Evolutionary conservation across 2,329 filamentous ascomycete species (phyloP).

Genomic region (Fusarium solani-melongenae): DNA sequence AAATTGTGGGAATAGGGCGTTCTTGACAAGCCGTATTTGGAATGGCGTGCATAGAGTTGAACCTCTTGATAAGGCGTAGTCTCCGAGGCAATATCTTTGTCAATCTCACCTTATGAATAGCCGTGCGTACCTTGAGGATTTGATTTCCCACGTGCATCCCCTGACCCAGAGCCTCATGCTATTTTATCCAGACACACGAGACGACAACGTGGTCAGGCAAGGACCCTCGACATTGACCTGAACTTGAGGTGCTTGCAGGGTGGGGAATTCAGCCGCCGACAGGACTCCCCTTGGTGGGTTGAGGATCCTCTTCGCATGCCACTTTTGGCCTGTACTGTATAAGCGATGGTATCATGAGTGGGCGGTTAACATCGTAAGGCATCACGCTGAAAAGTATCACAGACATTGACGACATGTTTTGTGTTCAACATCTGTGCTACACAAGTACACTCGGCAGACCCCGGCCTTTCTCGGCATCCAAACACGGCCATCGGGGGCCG

Average conservation of each 20-base stretch:
- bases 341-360: not conserved
- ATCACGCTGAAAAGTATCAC: not conserved
- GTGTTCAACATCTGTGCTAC: not conserved
- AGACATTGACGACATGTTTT: not conserved
- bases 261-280: not conserved
- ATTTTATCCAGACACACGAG: not conserved
- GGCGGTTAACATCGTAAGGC: not conserved
- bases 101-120: not conserved
- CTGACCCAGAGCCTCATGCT: not conserved
- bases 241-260: not conserved
- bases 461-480: slow-evolving; percentile 30
- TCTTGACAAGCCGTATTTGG: slow-evolving; percentile 33
- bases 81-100: not conserved
- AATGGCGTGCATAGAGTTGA: not conserved
- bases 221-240: not conserved
- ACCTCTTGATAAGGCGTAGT: not conserved
- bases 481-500: slow-evolving; percentile 13
- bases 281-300: not conserved
- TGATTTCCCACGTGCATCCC: not conserved
- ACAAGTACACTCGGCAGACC: not conserved
- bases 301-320: slow-evolving; percentile 9
- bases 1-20: slow-evolving; percentile 34
- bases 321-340: not conserved
- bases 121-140: not conserved
- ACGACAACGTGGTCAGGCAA: not conserved